Conservation (phyloP, 2,329 filamentous ascomycete genomes). For the Diaporthe vaccinii region DNA sequence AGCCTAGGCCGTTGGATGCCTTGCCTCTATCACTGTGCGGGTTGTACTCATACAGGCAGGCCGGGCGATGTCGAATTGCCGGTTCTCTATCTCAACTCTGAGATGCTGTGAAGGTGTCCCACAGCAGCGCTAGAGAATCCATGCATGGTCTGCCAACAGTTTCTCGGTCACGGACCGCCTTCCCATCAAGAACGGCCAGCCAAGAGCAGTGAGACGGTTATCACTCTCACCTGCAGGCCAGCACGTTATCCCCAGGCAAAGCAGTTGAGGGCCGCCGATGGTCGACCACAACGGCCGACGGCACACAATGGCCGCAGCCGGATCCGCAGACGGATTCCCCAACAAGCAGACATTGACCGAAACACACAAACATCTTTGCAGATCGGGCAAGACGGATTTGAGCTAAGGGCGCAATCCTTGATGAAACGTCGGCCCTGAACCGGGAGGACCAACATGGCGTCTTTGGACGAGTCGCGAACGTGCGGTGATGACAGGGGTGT, state of each 20-base stretch:
- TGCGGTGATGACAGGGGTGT: background rate
- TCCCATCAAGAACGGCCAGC: background rate
- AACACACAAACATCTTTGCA: background rate
- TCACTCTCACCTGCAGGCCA: background rate
- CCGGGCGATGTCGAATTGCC: background rate
- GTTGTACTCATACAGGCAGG: background rate
- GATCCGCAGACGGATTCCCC: background rate
- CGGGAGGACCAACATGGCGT: slow-evolving; percentile 5
- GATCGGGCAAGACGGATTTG: background rate
- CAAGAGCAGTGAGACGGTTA: background rate
- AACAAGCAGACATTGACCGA: background rate
- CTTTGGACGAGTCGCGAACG: slow-evolving; percentile 9
- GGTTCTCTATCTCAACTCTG: background rate
- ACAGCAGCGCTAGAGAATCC: background rate
- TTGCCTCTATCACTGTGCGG: background rate
- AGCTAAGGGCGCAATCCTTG: slow-evolving; percentile 13
- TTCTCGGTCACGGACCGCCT: background rate
- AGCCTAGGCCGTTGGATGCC: background rate
- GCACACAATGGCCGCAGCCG: background rate
- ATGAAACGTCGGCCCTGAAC: slow-evolving; percentile 27
- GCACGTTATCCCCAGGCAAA: background rate
- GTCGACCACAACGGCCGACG: background rate
- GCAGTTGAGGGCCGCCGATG: background rate
- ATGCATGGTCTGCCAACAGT: background rate
- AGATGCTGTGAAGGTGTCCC: background rate